phyloP scores from a whole-genome alignment of 1,284 basidiomycete genomes.

The Naganishia liquefaciens region DNA sequence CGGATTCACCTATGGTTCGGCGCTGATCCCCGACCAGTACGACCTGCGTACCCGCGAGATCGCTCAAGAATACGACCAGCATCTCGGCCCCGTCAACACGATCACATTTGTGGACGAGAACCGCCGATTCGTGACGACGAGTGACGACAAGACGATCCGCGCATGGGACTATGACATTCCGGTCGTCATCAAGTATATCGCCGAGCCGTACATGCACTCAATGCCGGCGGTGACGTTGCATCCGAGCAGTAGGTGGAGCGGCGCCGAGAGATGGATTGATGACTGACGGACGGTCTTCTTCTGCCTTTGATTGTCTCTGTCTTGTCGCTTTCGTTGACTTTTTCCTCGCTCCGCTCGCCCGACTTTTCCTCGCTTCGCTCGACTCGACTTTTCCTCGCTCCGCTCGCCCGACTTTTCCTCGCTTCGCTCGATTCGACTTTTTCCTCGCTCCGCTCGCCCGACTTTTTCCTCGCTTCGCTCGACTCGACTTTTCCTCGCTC shows the following conservation, averaged over 20 bases:
- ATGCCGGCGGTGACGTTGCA: constrained; percentile 97
- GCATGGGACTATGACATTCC: constrained; percentile 99
- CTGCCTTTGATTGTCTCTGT: constrained; percentile 1
- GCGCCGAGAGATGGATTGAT: neutral
- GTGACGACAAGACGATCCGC: constrained; percentile 98
- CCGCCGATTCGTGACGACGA: constrained; percentile 93
- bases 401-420: constrained; percentile 34
- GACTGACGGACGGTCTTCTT: neutral
- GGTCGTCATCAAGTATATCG: constrained; percentile 99
- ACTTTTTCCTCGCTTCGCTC: constrained; percentile 19
- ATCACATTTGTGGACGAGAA: constrained; percentile 98
- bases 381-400: neutral
- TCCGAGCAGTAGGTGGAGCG: constrained; percentile 75
- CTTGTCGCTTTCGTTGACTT: neutral
- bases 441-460: constrained; percentile 20
- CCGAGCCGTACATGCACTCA: constrained; percentile 98
- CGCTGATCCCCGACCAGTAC: constrained; percentile 63
- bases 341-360: neutral
- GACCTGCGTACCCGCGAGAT: constrained; percentile 91
- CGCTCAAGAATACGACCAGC: constrained; percentile 97
- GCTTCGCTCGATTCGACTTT: constrained; percentile 28
- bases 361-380: no score
- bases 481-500: constrained; percentile 31
- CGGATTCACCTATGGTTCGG: neutral
- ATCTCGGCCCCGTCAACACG: constrained; percentile 95